A percentile compares a stretch with the other conserved stretches of the same genome.
phyloP scores from a whole-genome alignment of 1,284 basidiomycete genomes.

The Cronartium ribicola region DNA sequence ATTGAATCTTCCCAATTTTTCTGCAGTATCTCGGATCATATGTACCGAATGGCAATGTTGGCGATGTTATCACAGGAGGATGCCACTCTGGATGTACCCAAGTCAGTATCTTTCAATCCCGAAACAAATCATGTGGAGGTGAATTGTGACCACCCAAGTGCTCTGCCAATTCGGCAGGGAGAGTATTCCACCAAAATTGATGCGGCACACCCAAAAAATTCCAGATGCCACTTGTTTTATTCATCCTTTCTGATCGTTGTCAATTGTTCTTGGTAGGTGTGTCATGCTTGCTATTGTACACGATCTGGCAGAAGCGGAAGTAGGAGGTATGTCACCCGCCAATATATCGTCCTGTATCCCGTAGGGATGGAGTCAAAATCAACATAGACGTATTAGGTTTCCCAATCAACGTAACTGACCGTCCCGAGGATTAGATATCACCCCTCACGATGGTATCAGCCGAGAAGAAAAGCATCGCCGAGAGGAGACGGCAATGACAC shows the following conservation, averaged over 20 bases:
- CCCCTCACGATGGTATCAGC: constrained; percentile 26
- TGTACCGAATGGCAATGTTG: constrained; percentile 38
- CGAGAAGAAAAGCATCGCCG: constrained; percentile 26
- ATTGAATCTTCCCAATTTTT: neutral
- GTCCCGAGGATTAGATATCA: constrained; percentile 13
- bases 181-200: too few relatives aligned
- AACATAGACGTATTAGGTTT: too few relatives aligned
- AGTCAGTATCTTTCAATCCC: constrained; percentile 1
- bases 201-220: neutral
- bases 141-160: too few relatives aligned
- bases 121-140: neutral
- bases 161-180: too few relatives aligned
- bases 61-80: constrained; percentile 31
- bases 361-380: too few relatives aligned
- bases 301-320: constrained; percentile 30
- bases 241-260: neutral
- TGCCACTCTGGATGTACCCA: constrained; percentile 18
- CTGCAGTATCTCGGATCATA: constrained; percentile 31
- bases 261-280: constrained; percentile 12
- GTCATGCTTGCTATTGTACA: constrained; percentile 30
- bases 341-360: too few relatives aligned
- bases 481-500: constrained; percentile 13
- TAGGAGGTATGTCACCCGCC: constrained; percentile 18
- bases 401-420: too few relatives aligned
- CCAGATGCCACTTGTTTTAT: neutral